Evolutionary conservation across 495 filamentous ascomycete genomes (phyloP).

Genomic region (Chaetomium tenue): DNA sequence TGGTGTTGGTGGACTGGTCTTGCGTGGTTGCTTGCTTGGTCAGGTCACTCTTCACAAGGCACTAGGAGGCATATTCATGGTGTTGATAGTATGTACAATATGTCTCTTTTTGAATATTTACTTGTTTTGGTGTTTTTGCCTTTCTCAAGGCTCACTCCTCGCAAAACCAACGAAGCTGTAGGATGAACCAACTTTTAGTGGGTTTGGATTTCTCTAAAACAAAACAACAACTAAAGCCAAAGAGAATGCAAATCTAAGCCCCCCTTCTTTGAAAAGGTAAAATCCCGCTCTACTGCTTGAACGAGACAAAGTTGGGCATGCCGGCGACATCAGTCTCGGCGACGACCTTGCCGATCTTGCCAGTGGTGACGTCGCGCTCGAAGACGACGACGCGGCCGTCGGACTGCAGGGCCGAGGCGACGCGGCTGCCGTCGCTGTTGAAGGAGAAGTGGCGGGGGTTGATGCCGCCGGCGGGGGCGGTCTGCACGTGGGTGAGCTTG

Average conservation of each 20-base stretch:
- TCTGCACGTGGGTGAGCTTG: constrained; percentile 48
- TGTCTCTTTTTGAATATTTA: no score
- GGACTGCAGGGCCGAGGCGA: constrained; percentile 62
- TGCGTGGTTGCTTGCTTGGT: no score
- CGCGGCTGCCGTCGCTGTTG: constrained; percentile 58
- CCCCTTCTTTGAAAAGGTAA: no score
- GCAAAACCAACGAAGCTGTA: not conserved
- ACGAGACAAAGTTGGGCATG: constrained; percentile 59
- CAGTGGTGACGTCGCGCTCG: constrained; percentile 54
- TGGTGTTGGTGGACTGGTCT: no score
- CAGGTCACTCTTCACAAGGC: no score
- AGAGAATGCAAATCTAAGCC: not conserved
- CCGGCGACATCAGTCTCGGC: constrained; percentile 51
- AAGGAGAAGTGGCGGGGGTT: constrained; percentile 65
- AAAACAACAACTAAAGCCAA: not conserved
- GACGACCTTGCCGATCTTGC: constrained; percentile 53
- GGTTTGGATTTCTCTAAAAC: not conserved
- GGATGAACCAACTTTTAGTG: not conserved
- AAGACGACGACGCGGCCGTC: constrained; percentile 61
- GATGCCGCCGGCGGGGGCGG: constrained; percentile 56
- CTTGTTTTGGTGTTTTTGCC: no score
- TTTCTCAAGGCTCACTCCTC: no score
- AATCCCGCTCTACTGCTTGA: constrained; percentile 47
- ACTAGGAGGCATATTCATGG: no score
- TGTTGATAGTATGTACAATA: no score